Evolutionary conservation across 345 rosid genomes (phyloP), one percentile per base, ranked within the genome.

Genomic region (Salix caprea): DNA sequence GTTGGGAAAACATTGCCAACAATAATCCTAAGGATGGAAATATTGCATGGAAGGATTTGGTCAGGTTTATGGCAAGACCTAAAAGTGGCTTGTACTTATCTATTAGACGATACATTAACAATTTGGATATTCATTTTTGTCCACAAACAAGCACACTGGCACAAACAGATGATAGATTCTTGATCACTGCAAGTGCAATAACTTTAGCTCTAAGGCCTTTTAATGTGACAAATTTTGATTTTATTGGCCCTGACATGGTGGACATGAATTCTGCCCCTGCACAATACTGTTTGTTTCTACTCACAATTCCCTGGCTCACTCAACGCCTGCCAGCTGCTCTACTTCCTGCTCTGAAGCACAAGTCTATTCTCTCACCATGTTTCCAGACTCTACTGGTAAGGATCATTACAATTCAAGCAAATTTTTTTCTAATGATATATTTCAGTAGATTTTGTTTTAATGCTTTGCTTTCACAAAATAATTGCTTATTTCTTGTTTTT

Each of bases 191-290:
- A 44, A 90, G 91, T 87, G 91, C 90, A 58, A 76, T 95, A 74
- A 91, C 96, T 32, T 83, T 93, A 84, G 94, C 94, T 67, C 78
- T 95, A 74, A 90, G 99, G 71, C 97, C 99, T 75, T 90, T 93
- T 82, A 93, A 88, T 50, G 72, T 73, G 65, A 82, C 75, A 54
- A 74, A 83, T 65, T 71, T 81, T 77, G 81, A 70, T 78, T 70
- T 42, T 32, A 77, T 65, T 86, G 82, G 75, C 42, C 77, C 80
- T 74, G 74, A 72, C 74, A 76, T 24, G 16, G 60, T 56, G 44
- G 84, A 83, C 67, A 58, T 73, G 50, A 71, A 76, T 76, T 74
- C 74, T 84, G 91, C 91, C 70, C 78, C 83, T 72, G 84, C 82
- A 75, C 90, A 87, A 78, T 90, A 85, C 85, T 84, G 88, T 75